A percentile compares a stretch with the other conserved stretches of the same genome.
Conservation (phyloP, 768 basidiomycete species). For the Lactarius sanguifluus region DNA sequence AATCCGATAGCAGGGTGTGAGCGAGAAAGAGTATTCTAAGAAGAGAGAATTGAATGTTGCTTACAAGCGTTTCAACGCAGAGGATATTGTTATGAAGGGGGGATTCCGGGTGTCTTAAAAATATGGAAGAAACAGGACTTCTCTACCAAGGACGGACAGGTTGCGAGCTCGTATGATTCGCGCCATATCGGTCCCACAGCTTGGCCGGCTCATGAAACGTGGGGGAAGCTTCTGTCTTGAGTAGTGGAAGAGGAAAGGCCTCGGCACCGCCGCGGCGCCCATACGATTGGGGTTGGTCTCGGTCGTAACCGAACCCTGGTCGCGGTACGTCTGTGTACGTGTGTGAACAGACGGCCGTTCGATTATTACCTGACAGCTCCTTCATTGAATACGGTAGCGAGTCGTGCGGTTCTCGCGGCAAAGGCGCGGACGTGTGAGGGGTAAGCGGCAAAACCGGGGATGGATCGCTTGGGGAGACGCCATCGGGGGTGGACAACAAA, state of each 20-base stretch:
- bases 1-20: constrained; percentile 12
- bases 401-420: constrained; percentile 16
- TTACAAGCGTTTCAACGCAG: neutral
- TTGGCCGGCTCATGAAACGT: constrained; percentile 4
- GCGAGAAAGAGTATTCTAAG: constrained; percentile 7
- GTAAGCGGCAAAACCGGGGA: constrained; percentile 26
- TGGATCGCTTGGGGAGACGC: constrained; percentile 29
- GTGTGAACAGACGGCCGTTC: constrained; percentile 9
- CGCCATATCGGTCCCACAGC: constrained; percentile 15
- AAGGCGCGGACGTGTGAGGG: constrained; percentile 18
- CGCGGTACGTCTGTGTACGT: constrained; percentile 16
- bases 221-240: constrained; percentile 11
- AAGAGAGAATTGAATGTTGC: neutral
- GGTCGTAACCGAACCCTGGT: constrained; percentile 13
- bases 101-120: neutral
- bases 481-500: constrained; percentile 24
- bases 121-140: neutral
- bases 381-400: constrained; percentile 4
- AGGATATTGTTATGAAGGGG: neutral
- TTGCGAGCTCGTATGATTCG: constrained; percentile 21
- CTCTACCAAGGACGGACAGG: constrained; percentile 30
- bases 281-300: constrained; percentile 8
- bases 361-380: constrained; percentile 14
- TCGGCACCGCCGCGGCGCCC: constrained; percentile 13
- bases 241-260: neutral